Evolutionary conservation across 2,329 filamentous ascomycete genomes (phyloP), one percentile per base, ranked within the genome.

Genomic region (Alternaria longipes): DNA sequence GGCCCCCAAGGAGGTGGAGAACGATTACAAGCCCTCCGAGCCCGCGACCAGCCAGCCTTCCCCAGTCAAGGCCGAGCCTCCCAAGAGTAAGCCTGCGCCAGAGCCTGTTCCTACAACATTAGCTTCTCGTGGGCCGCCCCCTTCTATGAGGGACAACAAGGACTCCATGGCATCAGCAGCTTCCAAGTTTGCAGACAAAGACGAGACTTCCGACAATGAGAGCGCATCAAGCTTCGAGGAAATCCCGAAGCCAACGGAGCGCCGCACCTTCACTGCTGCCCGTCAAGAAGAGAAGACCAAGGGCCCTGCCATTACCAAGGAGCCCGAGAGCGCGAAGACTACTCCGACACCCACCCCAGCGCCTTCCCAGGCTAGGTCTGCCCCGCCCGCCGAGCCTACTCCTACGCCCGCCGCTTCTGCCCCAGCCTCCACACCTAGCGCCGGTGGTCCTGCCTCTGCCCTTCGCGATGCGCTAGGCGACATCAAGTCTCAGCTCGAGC

Each of bases 221-320:
- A 90, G 92, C 59, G 85, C 86, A 28, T 94, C 92, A 1, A 92
- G 90, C 80, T 97, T 97, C 68, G 94, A 97, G 75, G 93, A 97
- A 75, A 86, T 95, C 32, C 80, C 90, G 32, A 93, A 92, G 75
- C 91, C 92, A 20, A 81, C 87, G 11, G 90, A 92, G 69, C 89
- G 91, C 47, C 81, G 81, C 22, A 67, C 75, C 4, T 71, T 70
- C 32, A 74, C 77, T 8, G 70, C 76, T 36, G 64, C 74, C 2
- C 74, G 74, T 32, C 76, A 78, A 57, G 80, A 82, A 67, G 76
- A 80, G 66, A 81, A 81, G 71, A 75, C 76, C 5, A 69, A 65
- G 20, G 68, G 73, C 3, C 75, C 75, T 7, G 69, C 68, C 22
- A 73, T 76, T 12, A 72, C 63, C 45, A 75, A 73, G 56, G 75